phyloP scores from a whole-genome alignment of 148 eudicot species.

The Camellia lanceoleosa region DNA sequence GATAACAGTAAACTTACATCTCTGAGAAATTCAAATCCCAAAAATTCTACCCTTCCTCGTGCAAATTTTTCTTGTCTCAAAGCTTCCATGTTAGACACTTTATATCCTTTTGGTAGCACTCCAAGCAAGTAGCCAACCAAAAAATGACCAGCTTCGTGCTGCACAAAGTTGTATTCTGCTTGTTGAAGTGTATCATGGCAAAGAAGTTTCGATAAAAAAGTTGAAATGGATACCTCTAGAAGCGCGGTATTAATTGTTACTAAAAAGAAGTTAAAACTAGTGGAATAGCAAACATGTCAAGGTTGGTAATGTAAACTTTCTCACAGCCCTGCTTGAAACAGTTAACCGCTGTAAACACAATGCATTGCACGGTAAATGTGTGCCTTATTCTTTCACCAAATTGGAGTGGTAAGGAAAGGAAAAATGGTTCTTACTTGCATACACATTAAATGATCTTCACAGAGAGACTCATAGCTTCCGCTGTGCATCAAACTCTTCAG shows the following conservation, averaged over 20 bases:
- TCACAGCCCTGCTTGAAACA: not conserved
- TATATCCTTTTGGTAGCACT: slow-evolving; percentile 36
- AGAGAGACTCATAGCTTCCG: slow-evolving; percentile 22
- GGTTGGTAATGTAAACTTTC: not conserved
- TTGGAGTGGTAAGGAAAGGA: not conserved
- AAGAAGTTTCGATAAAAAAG: not conserved
- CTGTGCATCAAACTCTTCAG: slow-evolving; percentile 19
- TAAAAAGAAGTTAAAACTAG: not conserved
- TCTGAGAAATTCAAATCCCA: slow-evolving; percentile 42
- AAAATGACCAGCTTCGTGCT: slow-evolving; percentile 61
- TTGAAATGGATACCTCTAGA: not conserved
- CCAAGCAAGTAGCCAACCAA: slow-evolving; percentile 51
- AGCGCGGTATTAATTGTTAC: not conserved
- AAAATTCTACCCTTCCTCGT: slow-evolving; percentile 35
- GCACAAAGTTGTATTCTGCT: slow-evolving; percentile 19
- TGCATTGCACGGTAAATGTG: not conserved
- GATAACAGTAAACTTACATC: slow-evolving; percentile 27
- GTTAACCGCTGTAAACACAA: not conserved
- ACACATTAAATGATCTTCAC: slow-evolving; percentile 33
- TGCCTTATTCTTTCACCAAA: not conserved
- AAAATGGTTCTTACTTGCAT: slow-evolving; percentile 34
- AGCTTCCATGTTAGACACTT: slow-evolving; percentile 30
- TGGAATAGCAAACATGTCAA: not conserved
- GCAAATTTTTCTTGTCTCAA: slow-evolving; percentile 19
- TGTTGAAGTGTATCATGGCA: not conserved